phyloP scores from a whole-genome alignment of 208 protist genomes.

The Trypanosoma vivax region DNA sequence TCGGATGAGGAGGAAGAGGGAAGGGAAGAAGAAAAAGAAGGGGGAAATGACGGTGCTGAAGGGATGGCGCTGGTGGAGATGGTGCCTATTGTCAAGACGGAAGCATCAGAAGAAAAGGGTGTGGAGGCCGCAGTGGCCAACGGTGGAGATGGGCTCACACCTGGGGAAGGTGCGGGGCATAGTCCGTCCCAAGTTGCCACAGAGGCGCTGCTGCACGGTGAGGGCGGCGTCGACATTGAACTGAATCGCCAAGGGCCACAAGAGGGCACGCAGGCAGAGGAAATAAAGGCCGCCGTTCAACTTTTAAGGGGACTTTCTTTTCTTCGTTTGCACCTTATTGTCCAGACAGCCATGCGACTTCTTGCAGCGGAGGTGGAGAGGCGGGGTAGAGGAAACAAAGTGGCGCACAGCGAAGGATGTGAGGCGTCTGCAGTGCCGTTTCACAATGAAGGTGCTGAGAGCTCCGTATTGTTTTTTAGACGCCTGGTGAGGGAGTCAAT shows the following conservation, averaged over 20 bases:
- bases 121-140: not conserved
- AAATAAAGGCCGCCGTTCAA: not conserved
- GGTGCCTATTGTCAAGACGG: not conserved
- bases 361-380: conserved; percentile 9
- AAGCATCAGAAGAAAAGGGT: not conserved
- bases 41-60: not conserved
- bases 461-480: conserved; percentile 1
- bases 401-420: not conserved
- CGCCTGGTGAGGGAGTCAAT: conserved; percentile 1
- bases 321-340: conserved; percentile 13
- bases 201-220: too few relatives aligned
- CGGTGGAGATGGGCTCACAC: not conserved
- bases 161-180: too few relatives aligned
- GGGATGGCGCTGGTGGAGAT: not conserved
- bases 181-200: too few relatives aligned
- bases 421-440: not conserved
- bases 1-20: conserved; percentile 9
- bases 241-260: not conserved
- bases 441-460: not conserved
- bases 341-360: conserved; percentile 14
- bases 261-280: not conserved
- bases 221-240: not conserved
- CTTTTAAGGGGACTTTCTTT: conserved; percentile 12
- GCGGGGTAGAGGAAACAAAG: conserved; percentile 6
- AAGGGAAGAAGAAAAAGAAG: conserved; percentile 5